These are phyloP conservation scores for Phanerochaete carnosa DNA, from an alignment of 768 basidiomycete genomes.

Conservation along the genomic window DNA sequence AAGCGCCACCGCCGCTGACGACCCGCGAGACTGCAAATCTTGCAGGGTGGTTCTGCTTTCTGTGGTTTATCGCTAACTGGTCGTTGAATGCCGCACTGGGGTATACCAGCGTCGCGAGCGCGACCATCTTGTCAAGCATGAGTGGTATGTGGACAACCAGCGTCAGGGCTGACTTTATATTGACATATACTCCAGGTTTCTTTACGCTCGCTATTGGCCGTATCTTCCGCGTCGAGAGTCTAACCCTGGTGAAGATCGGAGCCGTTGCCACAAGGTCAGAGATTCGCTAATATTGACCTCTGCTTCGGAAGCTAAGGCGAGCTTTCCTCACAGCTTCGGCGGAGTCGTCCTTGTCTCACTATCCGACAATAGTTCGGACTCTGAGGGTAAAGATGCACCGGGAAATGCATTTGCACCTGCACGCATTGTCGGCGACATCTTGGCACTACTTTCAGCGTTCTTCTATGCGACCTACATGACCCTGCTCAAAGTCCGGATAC, in stretches of 20 bases:
- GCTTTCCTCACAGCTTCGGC: constrained; percentile 49
- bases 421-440: constrained; percentile 70
- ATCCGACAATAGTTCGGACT: constrained; percentile 58
- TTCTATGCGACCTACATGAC: constrained; percentile 89
- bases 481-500: constrained; percentile 84
- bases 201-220: constrained; percentile 88
- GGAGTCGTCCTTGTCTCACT: constrained; percentile 89
- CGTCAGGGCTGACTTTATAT: neutral
- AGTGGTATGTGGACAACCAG: constrained; percentile 58
- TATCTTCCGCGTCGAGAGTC: constrained; percentile 73
- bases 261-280: constrained; percentile 79
- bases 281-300: neutral
- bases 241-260: constrained; percentile 67
- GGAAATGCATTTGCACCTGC: constrained; percentile 10
- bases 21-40: constrained; percentile 70
- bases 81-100: constrained; percentile 77
- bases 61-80: constrained; percentile 98
- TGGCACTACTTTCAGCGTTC: constrained; percentile 83
- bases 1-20: constrained; percentile 45
- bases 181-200: constrained; percentile 59
- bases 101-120: constrained; percentile 91
- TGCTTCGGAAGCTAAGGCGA: neutral
- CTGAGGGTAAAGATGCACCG: neutral
- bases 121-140: constrained; percentile 85
- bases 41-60: constrained; percentile 75